A percentile compares a stretch with the other conserved stretches of the same genome.
Conservation (phyloP, 495 filamentous ascomycete genomes). For the Talaromyces stipitatus region DNA sequence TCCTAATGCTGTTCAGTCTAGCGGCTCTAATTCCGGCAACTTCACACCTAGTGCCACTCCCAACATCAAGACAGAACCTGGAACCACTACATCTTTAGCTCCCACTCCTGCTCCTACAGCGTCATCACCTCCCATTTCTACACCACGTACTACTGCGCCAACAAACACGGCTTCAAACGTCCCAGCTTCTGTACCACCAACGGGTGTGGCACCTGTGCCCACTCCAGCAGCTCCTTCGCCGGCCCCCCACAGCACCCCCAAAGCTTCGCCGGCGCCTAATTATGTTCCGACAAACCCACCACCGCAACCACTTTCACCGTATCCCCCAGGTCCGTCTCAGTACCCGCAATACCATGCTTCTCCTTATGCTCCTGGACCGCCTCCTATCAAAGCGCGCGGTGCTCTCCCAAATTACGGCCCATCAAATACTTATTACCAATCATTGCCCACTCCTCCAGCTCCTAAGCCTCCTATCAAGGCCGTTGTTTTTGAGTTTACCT, state of each 20-base stretch:
- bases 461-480: conserved; percentile 54
- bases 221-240: conserved; percentile 4
- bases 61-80: conserved; percentile 30
- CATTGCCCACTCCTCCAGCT: conserved; percentile 22
- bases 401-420: conserved; percentile 28
- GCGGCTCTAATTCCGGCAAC: conserved; percentile 13
- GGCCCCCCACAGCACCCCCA: conserved; percentile 1
- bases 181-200: conserved; percentile 8
- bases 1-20: conserved; percentile 6
- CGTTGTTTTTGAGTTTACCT: conserved; percentile 75
- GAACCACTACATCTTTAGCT: conserved; percentile 14
- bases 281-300: conserved; percentile 9
- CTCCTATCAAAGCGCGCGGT: conserved; percentile 30
- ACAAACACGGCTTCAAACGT: neutral
- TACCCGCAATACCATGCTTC: conserved; percentile 22
- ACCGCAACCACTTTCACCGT: conserved; percentile 12
- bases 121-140: neutral
- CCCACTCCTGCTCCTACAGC: conserved; percentile 14
- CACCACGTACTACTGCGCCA: neutral
- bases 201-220: conserved; percentile 1
- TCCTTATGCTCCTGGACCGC: conserved; percentile 23
- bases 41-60: conserved; percentile 13
- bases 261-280: conserved; percentile 12
- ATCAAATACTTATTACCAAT: conserved; percentile 28
- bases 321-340: conserved; percentile 18